Conservation (phyloP, 768 basidiomycete species). For the Paxillus ammoniavirescens region DNA sequence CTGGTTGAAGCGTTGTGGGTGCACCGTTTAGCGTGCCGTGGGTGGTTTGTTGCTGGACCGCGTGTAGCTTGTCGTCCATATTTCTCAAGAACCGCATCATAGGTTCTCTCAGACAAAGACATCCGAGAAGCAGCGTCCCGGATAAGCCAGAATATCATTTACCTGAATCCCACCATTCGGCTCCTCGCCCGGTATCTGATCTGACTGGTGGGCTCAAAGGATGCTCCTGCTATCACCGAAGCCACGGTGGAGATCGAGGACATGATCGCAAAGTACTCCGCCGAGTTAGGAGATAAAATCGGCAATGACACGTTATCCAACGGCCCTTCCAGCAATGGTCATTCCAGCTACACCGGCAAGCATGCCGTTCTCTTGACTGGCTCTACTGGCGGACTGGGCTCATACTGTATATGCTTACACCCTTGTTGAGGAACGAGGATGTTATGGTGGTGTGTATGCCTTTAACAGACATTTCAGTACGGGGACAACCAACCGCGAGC, state of each 20-base stretch:
- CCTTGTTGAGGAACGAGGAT: conserved; percentile 31
- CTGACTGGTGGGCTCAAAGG: background rate
- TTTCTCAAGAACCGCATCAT: conserved; percentile 39
- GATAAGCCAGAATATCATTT: conserved; percentile 41
- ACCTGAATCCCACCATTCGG: conserved; percentile 39
- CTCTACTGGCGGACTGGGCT: conserved; percentile 35
- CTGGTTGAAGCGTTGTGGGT: too few relatives aligned
- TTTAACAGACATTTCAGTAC: conserved; percentile 25
- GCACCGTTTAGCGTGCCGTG: too few relatives aligned
- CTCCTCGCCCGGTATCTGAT: conserved; percentile 30
- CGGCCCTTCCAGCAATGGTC: background rate
- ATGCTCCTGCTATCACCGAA: background rate
- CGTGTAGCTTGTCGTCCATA: conserved; percentile 34
- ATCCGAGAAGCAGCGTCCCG: conserved; percentile 13
- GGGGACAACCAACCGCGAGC: conserved; percentile 2
- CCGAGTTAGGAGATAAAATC: conserved; percentile 17
- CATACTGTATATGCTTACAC: conserved; percentile 37
- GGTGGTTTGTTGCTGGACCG: background rate
- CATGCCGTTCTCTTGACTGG: conserved; percentile 33
- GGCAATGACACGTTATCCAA: background rate
- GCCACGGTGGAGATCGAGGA: conserved; percentile 27
- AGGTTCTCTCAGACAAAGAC: conserved; percentile 16
- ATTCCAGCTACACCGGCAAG: background rate
- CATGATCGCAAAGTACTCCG: conserved; percentile 37
- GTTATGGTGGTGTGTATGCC: conserved; percentile 30